Evolutionary conservation across 169 alveolate species (phyloP).

Genomic region (Cryptosporidium meleagridis): DNA sequence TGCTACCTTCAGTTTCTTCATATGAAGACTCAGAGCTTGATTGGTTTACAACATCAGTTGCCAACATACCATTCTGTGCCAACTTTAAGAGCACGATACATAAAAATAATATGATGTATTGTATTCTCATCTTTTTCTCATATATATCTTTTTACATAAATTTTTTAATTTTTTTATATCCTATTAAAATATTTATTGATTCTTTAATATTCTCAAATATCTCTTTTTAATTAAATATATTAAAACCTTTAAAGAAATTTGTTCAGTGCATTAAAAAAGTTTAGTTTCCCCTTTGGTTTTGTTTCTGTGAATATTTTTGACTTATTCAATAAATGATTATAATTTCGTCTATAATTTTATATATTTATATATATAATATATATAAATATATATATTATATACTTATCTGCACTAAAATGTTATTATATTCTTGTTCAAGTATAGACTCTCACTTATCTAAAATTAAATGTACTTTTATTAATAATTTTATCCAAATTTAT

Average conservation of each 20-base stretch:
- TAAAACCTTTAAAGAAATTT: not conserved
- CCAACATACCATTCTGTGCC: not conserved
- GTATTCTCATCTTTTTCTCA: not conserved
- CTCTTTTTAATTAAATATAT: not conserved
- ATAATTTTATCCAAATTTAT: not conserved
- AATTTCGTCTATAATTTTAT: not conserved
- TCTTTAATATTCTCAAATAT: not conserved
- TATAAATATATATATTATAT: not conserved
- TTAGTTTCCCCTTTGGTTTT: not conserved
- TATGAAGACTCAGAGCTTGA: constrained; percentile 12
- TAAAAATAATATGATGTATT: not conserved
- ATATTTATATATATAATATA: not conserved
- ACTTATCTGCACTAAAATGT: not conserved
- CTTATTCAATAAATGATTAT: not conserved
- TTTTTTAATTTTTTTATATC: not conserved
- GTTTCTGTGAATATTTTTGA: not conserved
- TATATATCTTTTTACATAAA: not conserved
- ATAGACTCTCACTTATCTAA: not conserved
- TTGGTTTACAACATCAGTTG: constrained; percentile 10
- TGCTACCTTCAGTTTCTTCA: constrained; percentile 7
- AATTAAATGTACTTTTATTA: not conserved
- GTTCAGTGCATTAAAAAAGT: not conserved
- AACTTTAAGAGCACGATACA: not conserved
- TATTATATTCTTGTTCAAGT: not conserved
- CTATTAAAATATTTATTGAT: not conserved